Conservation (phyloP, 1,284 basidiomycete genomes). For the Ganoderma sinense region DNA sequence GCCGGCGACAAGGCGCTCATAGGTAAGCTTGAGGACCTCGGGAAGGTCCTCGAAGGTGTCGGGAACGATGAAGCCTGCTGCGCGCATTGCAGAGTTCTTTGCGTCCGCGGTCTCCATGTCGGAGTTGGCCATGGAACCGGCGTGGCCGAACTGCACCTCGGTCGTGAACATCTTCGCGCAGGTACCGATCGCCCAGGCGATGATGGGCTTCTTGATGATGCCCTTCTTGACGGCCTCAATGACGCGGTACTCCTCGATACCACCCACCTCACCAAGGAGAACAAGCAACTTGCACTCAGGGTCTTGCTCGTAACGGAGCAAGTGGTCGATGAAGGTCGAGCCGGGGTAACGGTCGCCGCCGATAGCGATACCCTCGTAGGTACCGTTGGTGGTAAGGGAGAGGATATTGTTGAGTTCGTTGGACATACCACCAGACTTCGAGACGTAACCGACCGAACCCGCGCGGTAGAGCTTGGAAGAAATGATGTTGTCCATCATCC, state of each 20-base stretch:
- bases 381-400: slow-evolving; percentile 96
- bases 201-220: slow-evolving; percentile 96
- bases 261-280: slow-evolving; percentile 97
- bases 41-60: slow-evolving; percentile 98
- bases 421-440: slow-evolving; percentile 99
- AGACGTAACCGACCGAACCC: slow-evolving; percentile 98
- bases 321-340: slow-evolving; percentile 98
- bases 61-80: slow-evolving; percentile 95
- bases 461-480: slow-evolving; percentile 98
- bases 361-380: slow-evolving; percentile 99
- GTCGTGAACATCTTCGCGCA: slow-evolving; percentile 99
- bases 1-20: slow-evolving; percentile 80
- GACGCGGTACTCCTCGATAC: slow-evolving; percentile 98
- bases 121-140: slow-evolving; percentile 98
- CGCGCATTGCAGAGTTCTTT: slow-evolving; percentile 96
- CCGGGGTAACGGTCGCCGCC: slow-evolving; percentile 99
- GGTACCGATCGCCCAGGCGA: slow-evolving; percentile 99
- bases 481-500: slow-evolving; percentile 99
- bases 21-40: slow-evolving; percentile 83
- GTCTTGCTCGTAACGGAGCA: slow-evolving; percentile 97
- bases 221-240: slow-evolving; percentile 97
- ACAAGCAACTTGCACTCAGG: slow-evolving; percentile 99
- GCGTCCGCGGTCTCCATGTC: slow-evolving; percentile 97
- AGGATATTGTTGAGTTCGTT: slow-evolving; percentile 99
- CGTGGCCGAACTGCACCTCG: slow-evolving; percentile 99